Evolutionary conservation across 352 stramenopile species (phyloP).

Genomic region (Thraustotheca clavata): DNA sequence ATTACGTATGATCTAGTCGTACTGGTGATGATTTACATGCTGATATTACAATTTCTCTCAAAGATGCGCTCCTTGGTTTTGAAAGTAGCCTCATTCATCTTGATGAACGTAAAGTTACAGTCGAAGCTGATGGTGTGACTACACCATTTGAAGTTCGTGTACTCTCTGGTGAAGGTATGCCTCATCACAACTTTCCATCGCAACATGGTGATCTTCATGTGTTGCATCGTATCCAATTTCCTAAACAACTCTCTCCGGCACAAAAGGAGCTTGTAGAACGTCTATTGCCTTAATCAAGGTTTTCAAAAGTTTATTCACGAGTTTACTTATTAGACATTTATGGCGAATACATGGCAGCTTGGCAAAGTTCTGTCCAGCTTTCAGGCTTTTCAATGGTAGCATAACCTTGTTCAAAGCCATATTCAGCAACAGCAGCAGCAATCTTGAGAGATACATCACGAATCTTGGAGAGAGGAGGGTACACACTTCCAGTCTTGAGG

Average conservation of each 20-base stretch:
- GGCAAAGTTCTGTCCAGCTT: constrained; percentile 8
- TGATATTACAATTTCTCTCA: constrained; percentile 92
- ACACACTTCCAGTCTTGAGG: constrained; percentile 88
- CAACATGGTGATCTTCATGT: constrained; percentile 92
- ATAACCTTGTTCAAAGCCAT: constrained; percentile 24
- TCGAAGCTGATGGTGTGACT: constrained; percentile 81
- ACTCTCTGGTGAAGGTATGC: constrained; percentile 94
- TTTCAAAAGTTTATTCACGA: not conserved
- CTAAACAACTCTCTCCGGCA: constrained; percentile 67
- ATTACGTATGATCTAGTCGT: constrained; percentile 39
- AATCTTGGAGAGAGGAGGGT: constrained; percentile 88
- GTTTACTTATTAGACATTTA: not conserved
- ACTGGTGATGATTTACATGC: constrained; percentile 93
- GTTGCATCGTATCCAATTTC: constrained; percentile 94
- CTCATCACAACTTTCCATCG: constrained; percentile 82
- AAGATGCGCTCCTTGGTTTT: constrained; percentile 95
- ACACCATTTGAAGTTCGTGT: constrained; percentile 89
- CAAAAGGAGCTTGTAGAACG: constrained; percentile 81
- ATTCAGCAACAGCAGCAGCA: constrained; percentile 85
- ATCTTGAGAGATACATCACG: constrained; percentile 90
- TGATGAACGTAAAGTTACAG: constrained; percentile 87
- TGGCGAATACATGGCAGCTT: constrained; percentile 16
- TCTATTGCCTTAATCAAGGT: constrained; percentile 27
- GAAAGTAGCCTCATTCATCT: constrained; percentile 88
- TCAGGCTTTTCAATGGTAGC: not conserved